Percentiles rank a stretch among this genome's conserved stretches.
phyloP scores from a whole-genome alignment of 768 basidiomycete species.

The Mycena kentingensis region DNA sequence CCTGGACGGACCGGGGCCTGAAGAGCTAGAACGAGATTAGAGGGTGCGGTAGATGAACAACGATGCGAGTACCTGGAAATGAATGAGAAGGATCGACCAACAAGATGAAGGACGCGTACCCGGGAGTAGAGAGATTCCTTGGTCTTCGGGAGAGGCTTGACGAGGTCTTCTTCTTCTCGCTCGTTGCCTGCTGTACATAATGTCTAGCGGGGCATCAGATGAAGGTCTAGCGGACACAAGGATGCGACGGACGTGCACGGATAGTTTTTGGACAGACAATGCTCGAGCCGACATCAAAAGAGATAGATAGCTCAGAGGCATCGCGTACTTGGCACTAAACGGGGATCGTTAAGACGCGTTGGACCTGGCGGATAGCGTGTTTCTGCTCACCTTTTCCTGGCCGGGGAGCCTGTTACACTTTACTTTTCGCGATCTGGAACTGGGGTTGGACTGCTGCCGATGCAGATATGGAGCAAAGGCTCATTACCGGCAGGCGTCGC shows the following conservation, averaged over 20 bases:
- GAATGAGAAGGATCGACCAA: conserved; percentile 23
- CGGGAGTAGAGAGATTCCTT: conserved; percentile 58
- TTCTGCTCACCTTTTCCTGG: conserved; percentile 77
- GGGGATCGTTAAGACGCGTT: conserved; percentile 23
- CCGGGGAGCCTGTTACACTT: conserved; percentile 84
- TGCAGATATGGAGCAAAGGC: conserved; percentile 10
- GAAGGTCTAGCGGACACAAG: conserved; percentile 15
- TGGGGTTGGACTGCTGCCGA: background rate
- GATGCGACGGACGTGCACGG: conserved; percentile 79
- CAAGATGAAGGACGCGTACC: conserved; percentile 41
- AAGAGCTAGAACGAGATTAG: conserved; percentile 7
- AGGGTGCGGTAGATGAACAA: background rate
- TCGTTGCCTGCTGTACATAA: conserved; percentile 81
- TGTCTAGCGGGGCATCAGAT: conserved; percentile 48
- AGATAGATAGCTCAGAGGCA: conserved; percentile 20
- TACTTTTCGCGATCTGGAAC: conserved; percentile 77
- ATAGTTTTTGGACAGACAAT: conserved; percentile 85
- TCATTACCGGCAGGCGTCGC: conserved; percentile 84
- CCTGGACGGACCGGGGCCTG: conserved; percentile 16
- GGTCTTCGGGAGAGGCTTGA: conserved; percentile 62
- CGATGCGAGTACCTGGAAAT: background rate
- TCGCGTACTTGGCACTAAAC: conserved; percentile 67
- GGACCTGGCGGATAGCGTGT: conserved; percentile 15
- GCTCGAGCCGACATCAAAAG: conserved; percentile 54
- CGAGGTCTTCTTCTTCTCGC: conserved; percentile 74